Conservation (phyloP, 2,329 filamentous ascomycete species). For the Paecilomyces fulvus region DNA sequence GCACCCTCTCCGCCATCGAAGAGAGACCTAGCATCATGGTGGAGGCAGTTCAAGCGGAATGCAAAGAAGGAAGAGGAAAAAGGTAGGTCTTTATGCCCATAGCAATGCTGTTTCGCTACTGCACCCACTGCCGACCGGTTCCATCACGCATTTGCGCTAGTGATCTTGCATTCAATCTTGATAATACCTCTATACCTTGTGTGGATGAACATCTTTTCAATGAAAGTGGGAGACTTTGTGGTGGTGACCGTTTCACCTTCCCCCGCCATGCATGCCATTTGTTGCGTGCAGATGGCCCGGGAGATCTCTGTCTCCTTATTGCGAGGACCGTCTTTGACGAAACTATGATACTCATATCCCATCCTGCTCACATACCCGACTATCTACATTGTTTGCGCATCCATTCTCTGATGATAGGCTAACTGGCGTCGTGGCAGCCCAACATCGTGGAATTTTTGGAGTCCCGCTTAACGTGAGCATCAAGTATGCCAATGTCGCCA, state of each 20-base stretch:
- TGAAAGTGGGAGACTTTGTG: not conserved
- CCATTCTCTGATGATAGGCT: not conserved
- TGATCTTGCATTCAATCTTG: not conserved
- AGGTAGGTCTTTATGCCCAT: constrained; percentile 37
- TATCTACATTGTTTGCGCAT: not conserved
- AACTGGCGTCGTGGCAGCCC: constrained; percentile 7
- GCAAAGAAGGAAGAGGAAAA: constrained; percentile 55
- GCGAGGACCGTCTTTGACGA: not conserved
- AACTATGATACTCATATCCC: not conserved
- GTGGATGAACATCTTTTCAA: not conserved
- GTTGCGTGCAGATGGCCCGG: not conserved
- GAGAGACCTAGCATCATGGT: constrained; percentile 89
- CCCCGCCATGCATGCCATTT: not conserved
- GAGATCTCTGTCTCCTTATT: not conserved
- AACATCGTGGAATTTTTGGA: constrained; percentile 76
- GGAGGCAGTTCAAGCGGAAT: constrained; percentile 83
- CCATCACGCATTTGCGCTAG: not conserved
- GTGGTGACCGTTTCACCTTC: not conserved
- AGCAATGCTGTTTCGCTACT: not conserved
- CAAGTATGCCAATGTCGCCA: constrained; percentile 94
- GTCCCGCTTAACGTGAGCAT: constrained; percentile 91
- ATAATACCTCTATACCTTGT: not conserved
- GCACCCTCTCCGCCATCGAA: constrained; percentile 68
- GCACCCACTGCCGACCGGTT: not conserved
- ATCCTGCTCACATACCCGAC: not conserved